Conservation (phyloP, 306 rosid genomes). For the Prinsepia uniflora region DNA sequence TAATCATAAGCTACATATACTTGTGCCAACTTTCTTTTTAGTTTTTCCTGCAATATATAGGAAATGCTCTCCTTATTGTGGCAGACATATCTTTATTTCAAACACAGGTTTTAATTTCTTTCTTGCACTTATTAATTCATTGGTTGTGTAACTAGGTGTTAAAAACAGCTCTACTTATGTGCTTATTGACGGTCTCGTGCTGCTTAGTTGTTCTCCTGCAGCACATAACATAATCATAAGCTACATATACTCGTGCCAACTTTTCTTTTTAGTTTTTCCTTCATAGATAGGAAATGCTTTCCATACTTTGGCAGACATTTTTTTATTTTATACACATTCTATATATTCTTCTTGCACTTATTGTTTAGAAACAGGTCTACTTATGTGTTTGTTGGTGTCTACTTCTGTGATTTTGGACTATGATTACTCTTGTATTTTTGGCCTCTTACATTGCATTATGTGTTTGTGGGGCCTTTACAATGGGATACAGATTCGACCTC, state of each 20-base stretch:
- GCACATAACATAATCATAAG: constrained; percentile 64
- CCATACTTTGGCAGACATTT: constrained; percentile 34
- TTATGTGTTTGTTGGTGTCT: not conserved
- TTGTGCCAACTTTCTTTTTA: constrained; percentile 28
- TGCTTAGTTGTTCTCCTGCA: constrained; percentile 35
- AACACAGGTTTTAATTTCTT: not conserved
- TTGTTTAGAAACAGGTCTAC: not conserved
- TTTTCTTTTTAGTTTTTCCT: constrained; percentile 15
- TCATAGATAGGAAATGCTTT: constrained; percentile 12
- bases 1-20: constrained; percentile 56
- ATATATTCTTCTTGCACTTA: not conserved
- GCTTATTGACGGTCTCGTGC: not conserved
- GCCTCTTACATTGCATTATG: not conserved
- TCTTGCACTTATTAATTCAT: not conserved
- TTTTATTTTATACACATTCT: not conserved
- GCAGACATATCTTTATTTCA: constrained; percentile 31
- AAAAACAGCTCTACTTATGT: not conserved
- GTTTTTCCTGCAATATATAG: constrained; percentile 16
- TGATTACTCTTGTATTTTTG: not conserved
- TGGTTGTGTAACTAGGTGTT: not conserved
- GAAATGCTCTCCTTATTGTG: constrained; percentile 11
- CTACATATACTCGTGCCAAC: constrained; percentile 46
- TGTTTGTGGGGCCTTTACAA: not conserved
- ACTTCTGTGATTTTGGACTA: not conserved
- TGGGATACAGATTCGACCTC: constrained; percentile 37